phyloP scores from a whole-genome alignment of 495 filamentous ascomycete genomes.

The Stereocaulon alpinum region DNA sequence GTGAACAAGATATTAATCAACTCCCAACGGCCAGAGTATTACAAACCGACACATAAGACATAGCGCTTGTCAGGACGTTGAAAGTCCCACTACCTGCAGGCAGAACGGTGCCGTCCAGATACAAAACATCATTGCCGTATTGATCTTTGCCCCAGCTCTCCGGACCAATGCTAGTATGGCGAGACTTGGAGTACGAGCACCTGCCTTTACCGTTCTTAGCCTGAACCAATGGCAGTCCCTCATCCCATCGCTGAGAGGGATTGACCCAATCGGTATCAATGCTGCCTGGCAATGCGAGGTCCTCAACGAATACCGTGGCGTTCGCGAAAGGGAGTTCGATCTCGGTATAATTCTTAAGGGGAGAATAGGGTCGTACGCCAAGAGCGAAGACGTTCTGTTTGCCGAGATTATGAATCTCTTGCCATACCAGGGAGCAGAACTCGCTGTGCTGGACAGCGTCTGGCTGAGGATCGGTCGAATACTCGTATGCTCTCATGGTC shows the following conservation, averaged over 20 bases:
- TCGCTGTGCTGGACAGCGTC: neutral
- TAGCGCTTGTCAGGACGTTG: no score
- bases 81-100: no score
- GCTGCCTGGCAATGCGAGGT: no score
- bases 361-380: neutral
- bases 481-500: conserved; percentile 1
- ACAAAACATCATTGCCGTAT: no score
- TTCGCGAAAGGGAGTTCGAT: neutral
- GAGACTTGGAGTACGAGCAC: neutral
- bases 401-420: neutral
- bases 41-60: no score
- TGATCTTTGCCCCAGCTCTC: neutral
- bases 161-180: neutral
- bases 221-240: neutral
- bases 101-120: no score
- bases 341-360: neutral
- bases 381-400: neutral
- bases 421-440: neutral
- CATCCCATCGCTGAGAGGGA: no score
- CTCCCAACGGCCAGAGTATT: no score
- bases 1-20: no score
- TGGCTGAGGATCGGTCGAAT: neutral
- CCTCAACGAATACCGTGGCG: neutral
- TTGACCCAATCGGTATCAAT: no score
- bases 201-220: neutral